Percentiles rank a stretch among this genome's conserved stretches.
phyloP scores from a whole-genome alignment of 306 rosid species.

The Morella rubra region DNA sequence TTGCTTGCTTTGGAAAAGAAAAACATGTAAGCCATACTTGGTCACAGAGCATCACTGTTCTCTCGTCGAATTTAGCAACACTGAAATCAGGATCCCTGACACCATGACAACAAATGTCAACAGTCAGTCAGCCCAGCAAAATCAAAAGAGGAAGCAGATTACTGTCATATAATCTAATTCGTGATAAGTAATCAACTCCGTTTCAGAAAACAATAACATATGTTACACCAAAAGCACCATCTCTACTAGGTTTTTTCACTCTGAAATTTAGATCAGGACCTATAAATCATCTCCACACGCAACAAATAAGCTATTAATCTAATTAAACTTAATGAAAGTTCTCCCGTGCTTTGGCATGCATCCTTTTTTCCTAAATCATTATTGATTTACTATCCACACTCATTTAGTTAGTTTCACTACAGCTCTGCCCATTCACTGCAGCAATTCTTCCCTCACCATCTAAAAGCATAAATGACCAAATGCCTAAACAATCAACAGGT shows the following conservation, averaged over 20 bases:
- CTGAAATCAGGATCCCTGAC: conserved; percentile 88
- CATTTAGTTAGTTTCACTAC: background rate
- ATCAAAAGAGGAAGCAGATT: background rate
- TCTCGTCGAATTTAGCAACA: conserved; percentile 81
- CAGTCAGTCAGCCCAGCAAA: background rate
- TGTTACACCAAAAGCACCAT: background rate
- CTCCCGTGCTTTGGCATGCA: background rate
- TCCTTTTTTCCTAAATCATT: background rate
- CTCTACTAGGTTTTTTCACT: too few species aligned
- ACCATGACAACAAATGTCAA: conserved; percentile 1
- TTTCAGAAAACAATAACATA: background rate
- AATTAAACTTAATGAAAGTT: too few species aligned
- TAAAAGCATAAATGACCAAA: background rate
- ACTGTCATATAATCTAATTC: background rate
- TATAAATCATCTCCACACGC: too few species aligned
- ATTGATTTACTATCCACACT: background rate
- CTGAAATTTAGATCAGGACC: too few species aligned
- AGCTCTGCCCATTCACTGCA: background rate
- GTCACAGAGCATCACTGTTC: conserved; percentile 91
- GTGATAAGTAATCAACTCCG: background rate
- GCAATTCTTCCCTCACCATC: background rate
- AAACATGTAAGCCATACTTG: conserved; percentile 58
- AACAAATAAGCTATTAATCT: too few species aligned
- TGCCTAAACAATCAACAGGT: background rate
- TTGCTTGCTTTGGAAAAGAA: background rate